Base-by-base conservation (phyloP, 768 basidiomycete species). In the Basidioascus undulatus region DNA sequence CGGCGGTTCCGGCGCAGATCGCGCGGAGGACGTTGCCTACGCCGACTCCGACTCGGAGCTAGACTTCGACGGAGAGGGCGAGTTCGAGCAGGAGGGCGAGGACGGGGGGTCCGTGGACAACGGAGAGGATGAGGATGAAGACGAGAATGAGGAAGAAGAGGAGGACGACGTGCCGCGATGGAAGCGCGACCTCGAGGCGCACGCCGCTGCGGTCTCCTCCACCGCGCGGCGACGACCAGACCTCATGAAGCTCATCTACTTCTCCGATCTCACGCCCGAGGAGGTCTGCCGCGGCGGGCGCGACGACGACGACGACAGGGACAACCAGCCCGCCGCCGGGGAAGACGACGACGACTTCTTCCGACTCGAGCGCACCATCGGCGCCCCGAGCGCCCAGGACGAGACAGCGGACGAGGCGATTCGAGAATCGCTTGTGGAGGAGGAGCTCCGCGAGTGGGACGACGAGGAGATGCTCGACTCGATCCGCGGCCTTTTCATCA, bases 401-500 rank as follows among this genome's bases (percentile, higher is more conserved):
- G 50, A 52, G 11, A 53, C 47, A 28, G 49, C 40, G 15, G 53
- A 56, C 24, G 55, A 53, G 21, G 51, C 18, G 48, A 30, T 9
- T 15, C 9, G 28, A 15, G 28, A 30, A n/a, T n/a, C n/a, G n/a
- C n/a, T n/a, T 2, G 28, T 30, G 28, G 10, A 9, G 28, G 28
- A 68, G 66, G 49, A 62, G 16, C 32, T 38, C 41, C 3, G 23
- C 51, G 69, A 70, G 49, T 94, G 86, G 87, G 73, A 77, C 43
- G 72, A 80, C 45, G 79, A 87, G 46, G 73, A 69, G 19, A 66
- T 80, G 56, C 65, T 96, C 19, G 80, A 92, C 39, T 76, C 80
- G 2, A 73, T 98, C 52, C 71, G 80, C 6, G 64, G 71, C 41
- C 62, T 89, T 38, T 98, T 98, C 61, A 89, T 98, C 55, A 89